phyloP scores from a whole-genome alignment of 495 filamentous ascomycete species.

The Penicillium diatomitis region DNA sequence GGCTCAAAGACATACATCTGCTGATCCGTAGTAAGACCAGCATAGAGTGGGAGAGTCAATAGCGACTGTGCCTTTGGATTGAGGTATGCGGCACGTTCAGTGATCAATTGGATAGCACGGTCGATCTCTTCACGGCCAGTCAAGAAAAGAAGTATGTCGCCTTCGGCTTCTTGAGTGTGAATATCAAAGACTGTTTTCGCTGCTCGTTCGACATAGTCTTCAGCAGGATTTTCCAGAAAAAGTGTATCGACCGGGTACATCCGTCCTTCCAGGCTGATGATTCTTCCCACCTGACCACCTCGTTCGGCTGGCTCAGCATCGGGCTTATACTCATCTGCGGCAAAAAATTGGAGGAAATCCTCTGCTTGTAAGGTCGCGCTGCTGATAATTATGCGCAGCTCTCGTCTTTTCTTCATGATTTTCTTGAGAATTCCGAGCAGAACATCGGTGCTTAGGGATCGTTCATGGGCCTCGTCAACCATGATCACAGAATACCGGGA shows the following conservation, averaged over 20 bases:
- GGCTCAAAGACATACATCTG: slow-evolving; percentile 91
- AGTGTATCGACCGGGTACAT: slow-evolving; percentile 88
- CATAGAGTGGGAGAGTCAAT: slow-evolving; percentile 76
- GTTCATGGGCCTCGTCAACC: slow-evolving; percentile 97
- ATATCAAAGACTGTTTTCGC: slow-evolving; percentile 90
- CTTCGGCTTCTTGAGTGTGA: slow-evolving; percentile 72
- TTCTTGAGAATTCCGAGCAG: slow-evolving; percentile 93
- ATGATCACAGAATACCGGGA: slow-evolving; percentile 95
- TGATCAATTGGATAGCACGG: slow-evolving; percentile 62
- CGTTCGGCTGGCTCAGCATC: slow-evolving; percentile 31
- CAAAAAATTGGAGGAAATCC: slow-evolving; percentile 78
- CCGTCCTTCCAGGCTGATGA: slow-evolving; percentile 84
- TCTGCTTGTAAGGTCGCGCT: slow-evolving; percentile 93
- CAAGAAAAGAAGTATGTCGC: slow-evolving; percentile 87
- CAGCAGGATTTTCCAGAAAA: slow-evolving; percentile 69
- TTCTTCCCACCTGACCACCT: slow-evolving; percentile 48
- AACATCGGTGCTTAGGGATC: slow-evolving; percentile 89
- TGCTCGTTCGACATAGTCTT: slow-evolving; percentile 83
- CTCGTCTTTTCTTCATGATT: slow-evolving; percentile 70
- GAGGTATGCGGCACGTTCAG: slow-evolving; percentile 67
- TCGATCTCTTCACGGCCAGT: slow-evolving; percentile 95
- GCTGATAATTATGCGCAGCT: slow-evolving; percentile 83
- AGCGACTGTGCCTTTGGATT: slow-evolving; percentile 61
- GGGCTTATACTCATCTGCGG: slow-evolving; percentile 34
- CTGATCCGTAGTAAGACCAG: slow-evolving; percentile 78